Base-by-base conservation (phyloP, 2,329 filamentous ascomycete species). In the Pseudogymnoascus sp. region DNA sequence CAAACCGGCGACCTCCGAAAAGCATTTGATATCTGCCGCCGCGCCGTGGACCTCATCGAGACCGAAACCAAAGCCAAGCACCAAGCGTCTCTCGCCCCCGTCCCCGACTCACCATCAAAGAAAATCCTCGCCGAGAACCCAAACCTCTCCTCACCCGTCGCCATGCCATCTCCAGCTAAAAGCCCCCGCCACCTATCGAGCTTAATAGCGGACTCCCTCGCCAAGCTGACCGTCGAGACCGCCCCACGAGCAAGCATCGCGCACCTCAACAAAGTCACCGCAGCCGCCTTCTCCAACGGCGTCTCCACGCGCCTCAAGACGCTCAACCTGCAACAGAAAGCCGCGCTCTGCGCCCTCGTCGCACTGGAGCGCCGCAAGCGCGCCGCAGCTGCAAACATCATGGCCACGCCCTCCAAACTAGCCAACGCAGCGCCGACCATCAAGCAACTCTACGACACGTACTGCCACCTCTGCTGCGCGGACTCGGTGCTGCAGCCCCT, bases 261-360 rank as follows among this genome's bases (percentile, higher is more conserved):
- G 0, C 95, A 99, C 73, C 85, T 99, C 70, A 96, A 95, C 73
- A 92, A 91, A 70, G 88, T 97, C 65, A 96, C 95, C 0, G 87
- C 93, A 0, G 86, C 91, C 3, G 90, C 91, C 1, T 97, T 99
- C 75, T 91, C 90, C 73, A 93, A 97, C 69, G 93, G 93, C 37
- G 89, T 92, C 1, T 85, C 82, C 11, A 91, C 97, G 70, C 86
- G 95, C 64, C 84, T 99, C 12, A 89, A 90, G 74, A 87, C 88
- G 4, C 84, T 99, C 63, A 99, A 97, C 73, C 82, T 99, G 2
- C 96, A 99, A 73, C 95, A 99, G 75, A 97, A 96, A 75, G 95
- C 93, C 3, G 92, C 93, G 0, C 82, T 99, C 8, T 99, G 95
- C 77, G 86, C 93, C 0, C 81, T 99, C 12, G 83, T 93, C 40